A percentile compares a stretch with the other conserved stretches of the same genome.
phyloP scores from a whole-genome alignment of 768 basidiomycete species.

The Chalciporus piperatus region DNA sequence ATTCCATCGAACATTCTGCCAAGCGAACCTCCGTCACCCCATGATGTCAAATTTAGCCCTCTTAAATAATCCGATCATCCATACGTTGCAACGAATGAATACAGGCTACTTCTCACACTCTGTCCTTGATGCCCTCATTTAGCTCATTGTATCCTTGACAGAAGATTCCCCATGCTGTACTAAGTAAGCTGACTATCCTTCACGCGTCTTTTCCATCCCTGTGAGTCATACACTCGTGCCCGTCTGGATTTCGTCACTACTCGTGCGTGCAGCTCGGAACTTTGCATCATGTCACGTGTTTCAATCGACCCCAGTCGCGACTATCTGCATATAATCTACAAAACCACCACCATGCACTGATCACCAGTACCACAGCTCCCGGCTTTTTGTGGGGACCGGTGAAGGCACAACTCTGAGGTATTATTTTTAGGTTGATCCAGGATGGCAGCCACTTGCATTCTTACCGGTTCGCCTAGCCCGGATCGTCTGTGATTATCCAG shows the following conservation, averaged over 20 bases:
- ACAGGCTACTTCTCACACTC: background rate
- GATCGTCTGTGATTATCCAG: background rate
- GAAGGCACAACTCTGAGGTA: background rate
- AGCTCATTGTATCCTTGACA: conserved; percentile 1
- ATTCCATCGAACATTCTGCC: background rate
- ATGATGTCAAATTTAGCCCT: background rate
- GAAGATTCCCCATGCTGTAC: conserved; percentile 4
- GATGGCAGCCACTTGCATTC: background rate
- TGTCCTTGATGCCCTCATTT: background rate
- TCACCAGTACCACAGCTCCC: background rate
- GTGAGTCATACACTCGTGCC: background rate
- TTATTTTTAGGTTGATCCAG: background rate
- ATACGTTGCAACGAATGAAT: background rate
- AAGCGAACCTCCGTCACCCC: background rate
- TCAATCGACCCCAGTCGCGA: conserved; percentile 2
- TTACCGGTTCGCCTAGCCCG: background rate
- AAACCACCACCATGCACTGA: too few species aligned
- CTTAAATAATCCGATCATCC: conserved; percentile 8
- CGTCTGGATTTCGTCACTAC: too few species aligned
- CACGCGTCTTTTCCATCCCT: background rate
- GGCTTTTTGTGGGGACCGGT: background rate
- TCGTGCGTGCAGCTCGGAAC: background rate
- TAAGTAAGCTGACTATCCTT: background rate
- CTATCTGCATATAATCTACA: background rate
- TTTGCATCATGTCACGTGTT: conserved; percentile 3